phyloP scores from a whole-genome alignment of 2,329 filamentous ascomycete genomes.

The Hypoxylon sp. region DNA sequence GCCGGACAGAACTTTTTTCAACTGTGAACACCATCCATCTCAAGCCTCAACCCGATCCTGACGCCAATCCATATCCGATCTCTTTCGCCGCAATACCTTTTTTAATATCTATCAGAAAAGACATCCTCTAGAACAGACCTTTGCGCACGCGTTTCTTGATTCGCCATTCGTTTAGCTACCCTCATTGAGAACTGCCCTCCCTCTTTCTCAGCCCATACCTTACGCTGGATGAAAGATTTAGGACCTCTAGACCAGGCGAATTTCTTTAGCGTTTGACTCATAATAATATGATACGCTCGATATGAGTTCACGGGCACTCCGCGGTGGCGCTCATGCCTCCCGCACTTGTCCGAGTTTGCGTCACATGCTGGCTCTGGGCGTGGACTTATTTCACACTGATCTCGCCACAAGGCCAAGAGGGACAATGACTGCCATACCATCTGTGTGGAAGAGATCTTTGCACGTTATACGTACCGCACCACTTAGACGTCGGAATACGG shows the following conservation, averaged over 20 bases:
- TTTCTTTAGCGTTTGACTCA: not conserved
- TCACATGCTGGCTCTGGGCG: slow-evolving; percentile 12
- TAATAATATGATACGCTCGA: slow-evolving; percentile 45
- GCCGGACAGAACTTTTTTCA: slow-evolving; percentile 33
- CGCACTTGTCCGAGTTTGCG: slow-evolving; percentile 33
- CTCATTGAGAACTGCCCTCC: not conserved
- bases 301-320: slow-evolving; percentile 45
- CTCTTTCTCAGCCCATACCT: not conserved
- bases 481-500: not conserved
- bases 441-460: slow-evolving; percentile 13
- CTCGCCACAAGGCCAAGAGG: not conserved
- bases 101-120: not conserved
- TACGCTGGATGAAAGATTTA: not conserved
- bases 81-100: not conserved
- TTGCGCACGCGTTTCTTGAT: not conserved
- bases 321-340: slow-evolving; percentile 38
- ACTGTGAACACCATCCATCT: slow-evolving; percentile 32
- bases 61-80: not conserved
- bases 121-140: not conserved
- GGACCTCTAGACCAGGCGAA: not conserved
- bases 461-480: slow-evolving; percentile 1
- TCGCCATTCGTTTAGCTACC: not conserved
- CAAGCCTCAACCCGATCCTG: not conserved
- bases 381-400: slow-evolving; percentile 2
- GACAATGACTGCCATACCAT: not conserved